Evolutionary conservation across 106 monocot genomes (phyloP), one percentile per base, ranked within the genome.

Genomic region (Iris macrosiphon): DNA sequence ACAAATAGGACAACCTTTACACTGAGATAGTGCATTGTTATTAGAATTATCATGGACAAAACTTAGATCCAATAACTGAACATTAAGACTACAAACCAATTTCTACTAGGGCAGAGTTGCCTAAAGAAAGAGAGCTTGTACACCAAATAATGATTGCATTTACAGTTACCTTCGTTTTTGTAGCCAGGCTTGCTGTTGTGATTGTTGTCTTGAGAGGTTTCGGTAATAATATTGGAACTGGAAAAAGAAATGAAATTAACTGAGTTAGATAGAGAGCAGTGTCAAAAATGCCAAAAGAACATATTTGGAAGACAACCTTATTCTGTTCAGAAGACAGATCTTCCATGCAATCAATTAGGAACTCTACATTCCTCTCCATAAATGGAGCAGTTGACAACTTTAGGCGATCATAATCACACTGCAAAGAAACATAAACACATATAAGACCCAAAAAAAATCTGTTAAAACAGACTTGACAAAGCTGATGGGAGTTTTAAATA

Each of bases 291-390:
- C 19, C 64, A 19, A 7, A n/a, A n/a, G n/a, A n/a, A n/a, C n/a
- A n/a, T n/a, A 42, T 42, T 6, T 35, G 34, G 34, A 35, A 4
- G 10, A 35, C 32, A 15, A 92, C 92, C 92, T 83, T 92, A 35
- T 92, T 87, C 61, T 92, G 92, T 59, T 92, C 92, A 20, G 76
- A 26, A 13, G 79, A 71, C 46, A 92, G 79, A 76, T 92, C 92
- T 49, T 92, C 92, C 92, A 92, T 92, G 79, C 92, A 87, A 34
- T 87, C 92, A 65, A 82, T 77, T 76, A 92, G 56, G 55, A 92
- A 92, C 61, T 92, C 92, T 52, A 92, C 43, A 35, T 92, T 92
- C 59, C 92, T 82, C 67, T 87, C 92, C 82, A 92, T 71, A 55
- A 79, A 92, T 64, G 85, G 79, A 45, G 79, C 72, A 68, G 73